These are phyloP conservation scores for Thermochaetoides thermophila DNA, from an alignment of 495 filamentous ascomycete genomes.

Conservation along the genomic window DNA sequence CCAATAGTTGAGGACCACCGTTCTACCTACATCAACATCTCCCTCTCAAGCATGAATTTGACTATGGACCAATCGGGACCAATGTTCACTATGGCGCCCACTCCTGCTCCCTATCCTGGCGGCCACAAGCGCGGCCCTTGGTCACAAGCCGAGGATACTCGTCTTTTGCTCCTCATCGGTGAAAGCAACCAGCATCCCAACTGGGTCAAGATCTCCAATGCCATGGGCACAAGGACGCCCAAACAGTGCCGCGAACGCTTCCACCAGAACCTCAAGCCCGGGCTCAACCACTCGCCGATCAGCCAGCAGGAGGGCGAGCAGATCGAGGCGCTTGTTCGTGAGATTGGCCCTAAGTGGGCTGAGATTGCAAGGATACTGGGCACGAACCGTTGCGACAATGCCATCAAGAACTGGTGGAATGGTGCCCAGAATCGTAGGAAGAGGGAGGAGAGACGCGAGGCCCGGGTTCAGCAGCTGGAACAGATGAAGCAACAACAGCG, in stretches of 20 bases:
- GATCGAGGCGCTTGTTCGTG: constrained; percentile 68
- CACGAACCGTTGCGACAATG: constrained; percentile 86
- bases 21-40: no score
- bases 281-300: constrained; percentile 83
- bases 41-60: no score
- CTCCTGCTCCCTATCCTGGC: not conserved
- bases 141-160: constrained; percentile 66
- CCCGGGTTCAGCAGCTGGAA: not conserved
- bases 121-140: constrained; percentile 50
- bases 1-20: no score
- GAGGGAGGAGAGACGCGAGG: constrained; percentile 14
- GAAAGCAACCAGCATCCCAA: constrained; percentile 66
- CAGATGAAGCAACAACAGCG: not conserved
- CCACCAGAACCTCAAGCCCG: constrained; percentile 89
- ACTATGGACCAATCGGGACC: no score
- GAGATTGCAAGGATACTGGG: constrained; percentile 72
- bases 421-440: constrained; percentile 72
- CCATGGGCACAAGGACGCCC: constrained; percentile 63
- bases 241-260: constrained; percentile 96
- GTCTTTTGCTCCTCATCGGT: constrained; percentile 60
- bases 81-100: not conserved
- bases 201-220: constrained; percentile 79
- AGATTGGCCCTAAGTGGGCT: constrained; percentile 87
- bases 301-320: constrained; percentile 70
- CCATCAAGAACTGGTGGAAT: constrained; percentile 99